Percentiles rank a stretch among this genome's conserved stretches.
Evolutionary conservation across 345 rosid species (phyloP).

Genomic region (Luvunga scandens): DNA sequence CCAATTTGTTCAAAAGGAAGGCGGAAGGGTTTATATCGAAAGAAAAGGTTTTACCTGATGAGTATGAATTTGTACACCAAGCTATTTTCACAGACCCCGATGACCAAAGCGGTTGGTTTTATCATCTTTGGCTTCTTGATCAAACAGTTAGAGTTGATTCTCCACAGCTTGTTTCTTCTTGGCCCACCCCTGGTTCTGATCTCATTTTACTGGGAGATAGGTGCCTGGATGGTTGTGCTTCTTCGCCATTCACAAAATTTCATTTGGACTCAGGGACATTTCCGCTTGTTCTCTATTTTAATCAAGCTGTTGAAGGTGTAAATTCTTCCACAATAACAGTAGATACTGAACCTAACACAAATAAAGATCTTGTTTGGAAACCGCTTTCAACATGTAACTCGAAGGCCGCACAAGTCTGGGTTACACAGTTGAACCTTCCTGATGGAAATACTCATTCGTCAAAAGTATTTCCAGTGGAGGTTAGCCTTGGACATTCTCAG

Average conservation of each 20-base stretch:
- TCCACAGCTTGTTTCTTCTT: constrained; percentile 69
- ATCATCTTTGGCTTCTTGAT: constrained; percentile 94
- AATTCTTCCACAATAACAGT: constrained; percentile 52
- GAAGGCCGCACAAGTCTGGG: constrained; percentile 59
- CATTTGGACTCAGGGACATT: constrained; percentile 42
- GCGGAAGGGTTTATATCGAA: constrained; percentile 51
- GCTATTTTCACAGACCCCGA: constrained; percentile 86
- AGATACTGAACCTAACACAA: constrained; percentile 35
- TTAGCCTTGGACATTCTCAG: constrained; percentile 56
- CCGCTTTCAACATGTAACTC: constrained; percentile 47
- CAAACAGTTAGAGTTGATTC: constrained; percentile 65
- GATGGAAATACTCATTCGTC: constrained; percentile 22
- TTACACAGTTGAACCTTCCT: constrained; percentile 42
- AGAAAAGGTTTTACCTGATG: constrained; percentile 55
- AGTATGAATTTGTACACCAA: constrained; percentile 64
- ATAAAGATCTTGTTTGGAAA: constrained; percentile 54
- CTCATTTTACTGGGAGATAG: constrained; percentile 37
- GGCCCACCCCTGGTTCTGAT: constrained; percentile 75
- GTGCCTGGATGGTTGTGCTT: constrained; percentile 23
- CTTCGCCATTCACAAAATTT: constrained; percentile 31
- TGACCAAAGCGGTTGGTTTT: constrained; percentile 98
- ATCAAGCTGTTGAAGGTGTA: constrained; percentile 73
- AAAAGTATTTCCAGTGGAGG: constrained; percentile 41
- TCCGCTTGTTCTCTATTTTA: constrained; percentile 73
- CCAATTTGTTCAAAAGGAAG: constrained; percentile 53